These are phyloP conservation scores for Chrysoporthe austroafricana DNA, from an alignment of 2,329 filamentous ascomycete genomes.

Conservation along the genomic window DNA sequence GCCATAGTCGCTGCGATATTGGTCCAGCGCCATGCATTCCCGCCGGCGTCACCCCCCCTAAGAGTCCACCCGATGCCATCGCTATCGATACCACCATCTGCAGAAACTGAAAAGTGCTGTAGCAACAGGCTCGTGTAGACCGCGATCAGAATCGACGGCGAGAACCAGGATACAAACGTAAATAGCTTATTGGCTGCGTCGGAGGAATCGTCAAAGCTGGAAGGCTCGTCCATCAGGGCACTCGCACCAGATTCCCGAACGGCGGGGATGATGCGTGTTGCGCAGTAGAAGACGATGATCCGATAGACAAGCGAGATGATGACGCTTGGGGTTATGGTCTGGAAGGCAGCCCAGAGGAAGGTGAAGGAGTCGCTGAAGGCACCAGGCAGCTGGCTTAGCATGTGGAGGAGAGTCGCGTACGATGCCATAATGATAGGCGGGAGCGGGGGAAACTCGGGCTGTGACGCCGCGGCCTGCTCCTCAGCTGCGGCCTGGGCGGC, in stretches of 20 bases:
- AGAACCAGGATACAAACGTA: constrained; percentile 89
- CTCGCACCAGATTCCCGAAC: constrained; percentile 84
- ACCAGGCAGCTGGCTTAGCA: constrained; percentile 79
- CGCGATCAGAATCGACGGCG: constrained; percentile 89
- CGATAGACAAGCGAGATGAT: constrained; percentile 94
- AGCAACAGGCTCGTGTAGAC: constrained; percentile 95
- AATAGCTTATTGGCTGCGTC: constrained; percentile 81
- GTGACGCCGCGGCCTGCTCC: constrained; percentile 52
- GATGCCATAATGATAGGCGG: constrained; percentile 98
- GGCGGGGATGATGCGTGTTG: constrained; percentile 92
- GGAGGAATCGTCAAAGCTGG: constrained; percentile 70
- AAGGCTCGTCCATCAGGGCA: constrained; percentile 81
- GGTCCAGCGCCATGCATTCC: constrained; percentile 90
- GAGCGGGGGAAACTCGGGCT: constrained; percentile 93
- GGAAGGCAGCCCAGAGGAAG: constrained; percentile 88
- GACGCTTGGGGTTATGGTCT: constrained; percentile 93
- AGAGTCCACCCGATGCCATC: constrained; percentile 77
- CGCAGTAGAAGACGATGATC: constrained; percentile 92
- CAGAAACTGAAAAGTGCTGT: constrained; percentile 85
- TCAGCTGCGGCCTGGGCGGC: constrained; percentile 49
- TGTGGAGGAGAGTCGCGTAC: constrained; percentile 86
- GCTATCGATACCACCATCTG: constrained; percentile 50
- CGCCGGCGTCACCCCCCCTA: constrained; percentile 78
- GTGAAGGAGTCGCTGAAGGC: constrained; percentile 83
- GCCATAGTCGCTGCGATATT: constrained; percentile 89